Base-by-base conservation (phyloP, 225 moss, liverwort and hornwort genomes). In the Sphagnum contortum region DNA sequence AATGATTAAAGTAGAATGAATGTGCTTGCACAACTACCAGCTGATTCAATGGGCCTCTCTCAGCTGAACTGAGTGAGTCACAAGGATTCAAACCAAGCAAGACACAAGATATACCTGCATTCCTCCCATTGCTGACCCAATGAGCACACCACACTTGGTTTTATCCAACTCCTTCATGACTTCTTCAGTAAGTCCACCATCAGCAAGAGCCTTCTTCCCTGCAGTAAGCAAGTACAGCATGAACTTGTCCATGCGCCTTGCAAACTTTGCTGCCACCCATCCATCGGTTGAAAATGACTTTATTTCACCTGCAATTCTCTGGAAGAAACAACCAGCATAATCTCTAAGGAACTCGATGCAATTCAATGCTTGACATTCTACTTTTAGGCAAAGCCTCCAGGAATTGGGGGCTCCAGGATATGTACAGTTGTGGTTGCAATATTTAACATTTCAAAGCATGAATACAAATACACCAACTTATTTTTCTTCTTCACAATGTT, bases 291-390 rank as follows among this genome's bases (percentile, higher is more conserved):
- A 91, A 58, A 94, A 94, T 48, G 75, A 76, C 67, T 86, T 91
- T 3, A 94, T 83, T 82, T 94, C 94, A 73, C 94, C 94, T 57
- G 94, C 94, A 78, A 94, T 87, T 79, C 94, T 89, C 94, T 94
- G 82, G 63, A 56, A 66, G 48, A 68, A 7, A 57, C 63, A 62
- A 68, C 50, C 49, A 67, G 9, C 10, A 68, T 55, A 54, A 57
- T 44, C 3, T 66, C 47, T 5, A 57, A 55, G 55, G 5, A 12
- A 44, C 5, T 12, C 47, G 3, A 56, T 46, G 53, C 44, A 64
- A 64, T 47, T 13, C 45, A 48, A 13, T 64, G 9, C 12, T 44
- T 12, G 44, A 13, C 58, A 58, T 6, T 6, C 44, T 8, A 58
- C 13, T 13, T 10, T 58, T 58, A 44, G 44, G 44, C 13, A 6